Evolutionary conservation across 352 stramenopile genomes (phyloP), one percentile per base, ranked within the genome.

Genomic region (Aphanomyces invadans): DNA sequence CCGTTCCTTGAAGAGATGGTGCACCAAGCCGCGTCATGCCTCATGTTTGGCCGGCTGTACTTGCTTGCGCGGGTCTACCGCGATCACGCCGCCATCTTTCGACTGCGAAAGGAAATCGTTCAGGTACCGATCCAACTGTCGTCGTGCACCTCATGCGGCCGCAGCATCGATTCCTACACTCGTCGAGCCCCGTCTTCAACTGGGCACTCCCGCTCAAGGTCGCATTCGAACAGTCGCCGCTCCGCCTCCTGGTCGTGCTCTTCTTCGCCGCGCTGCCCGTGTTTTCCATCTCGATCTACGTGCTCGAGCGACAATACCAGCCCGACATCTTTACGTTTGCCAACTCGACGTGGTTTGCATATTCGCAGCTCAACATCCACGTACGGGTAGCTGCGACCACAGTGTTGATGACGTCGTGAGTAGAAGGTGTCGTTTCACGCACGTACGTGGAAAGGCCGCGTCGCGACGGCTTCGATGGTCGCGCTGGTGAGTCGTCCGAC

Each of bases 31-130:
- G 49, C 49, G 49, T 38, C 19, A 11, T 57, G 49, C 49, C 12
- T 57, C 19, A 57, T 57, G 49, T 57, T 57, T 57, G 19, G 19
- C 15, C 49, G 49, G 11, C 26, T 57, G 1, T 57, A 57, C 49
- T 12, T 57, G 4, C 25, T 36, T 12, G 23, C 23, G 3, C 49
- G 49, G 25, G 49, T 57, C 19, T 2, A 32, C 25, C 49, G 49
- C 1, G 49, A 57, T 28, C 26, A 57, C 23, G 23, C 49, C 9
- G 25, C 21, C 1, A 28, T 57, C 7, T 57, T 32, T 31, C 21
- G 38, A 19, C 49, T 15, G 26, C 49, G 49, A 1, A 38, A 38
- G 19, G 49, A 57, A 3, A 57, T 57, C 23, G 26, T 57, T 3
- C 49, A 57, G 49, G 49, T 57, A n/a, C 23, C 2, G 10, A 56